Evolutionary conservation across 2,329 filamentous ascomycete genomes (phyloP).

Genomic region (Penicillium vulpinum): DNA sequence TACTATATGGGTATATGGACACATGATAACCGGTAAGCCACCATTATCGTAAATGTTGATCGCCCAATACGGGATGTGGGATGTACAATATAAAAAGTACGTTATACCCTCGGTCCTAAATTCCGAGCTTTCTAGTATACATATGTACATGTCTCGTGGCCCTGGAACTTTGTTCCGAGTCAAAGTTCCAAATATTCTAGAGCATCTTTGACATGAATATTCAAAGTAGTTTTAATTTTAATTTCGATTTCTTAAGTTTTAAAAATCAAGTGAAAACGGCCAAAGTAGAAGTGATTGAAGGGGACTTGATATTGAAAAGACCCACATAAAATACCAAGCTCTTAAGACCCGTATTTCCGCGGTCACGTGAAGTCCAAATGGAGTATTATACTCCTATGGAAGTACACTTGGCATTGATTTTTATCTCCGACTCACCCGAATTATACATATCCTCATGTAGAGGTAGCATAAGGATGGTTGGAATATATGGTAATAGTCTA

Average conservation of each 20-base stretch:
- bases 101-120: neutral
- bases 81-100: neutral
- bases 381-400: slow-evolving; percentile 16
- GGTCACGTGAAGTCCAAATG: slow-evolving; percentile 17
- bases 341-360: slow-evolving; percentile 18
- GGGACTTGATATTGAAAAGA: slow-evolving; percentile 6
- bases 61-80: neutral
- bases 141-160: no score
- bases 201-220: neutral
- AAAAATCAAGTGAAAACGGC: no score
- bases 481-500: neutral
- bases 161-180: no score
- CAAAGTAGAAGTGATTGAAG: neutral
- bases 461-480: neutral
- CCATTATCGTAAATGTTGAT: slow-evolving; percentile 15
- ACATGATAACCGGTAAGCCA: neutral
- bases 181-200: no score
- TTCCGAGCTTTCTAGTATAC: no score
- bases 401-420: neutral
- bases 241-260: no score
- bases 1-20: slow-evolving; percentile 3
- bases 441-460: neutral
- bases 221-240: no score
- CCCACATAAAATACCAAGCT: slow-evolving; percentile 5
- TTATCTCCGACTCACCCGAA: neutral